Base-by-base conservation (phyloP, 1,139 yeast species). In the Spencermartinsiella ligniputridi region DNA sequence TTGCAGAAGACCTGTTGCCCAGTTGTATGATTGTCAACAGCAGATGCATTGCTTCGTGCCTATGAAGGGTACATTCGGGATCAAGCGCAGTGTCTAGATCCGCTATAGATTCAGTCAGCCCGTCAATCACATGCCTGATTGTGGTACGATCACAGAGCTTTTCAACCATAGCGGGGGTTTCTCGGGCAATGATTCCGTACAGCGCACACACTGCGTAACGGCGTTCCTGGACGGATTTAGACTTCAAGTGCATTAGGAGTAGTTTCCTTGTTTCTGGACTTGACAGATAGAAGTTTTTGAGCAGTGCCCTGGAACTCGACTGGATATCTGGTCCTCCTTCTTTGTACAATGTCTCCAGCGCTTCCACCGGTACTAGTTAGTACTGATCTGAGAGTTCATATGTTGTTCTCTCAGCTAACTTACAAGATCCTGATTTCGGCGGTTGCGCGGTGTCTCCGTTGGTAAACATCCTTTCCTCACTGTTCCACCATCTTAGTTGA, bases 271-370 rank as follows among this genome's bases (percentile, higher is more conserved):
- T 37, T 18, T 47, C 47, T 8, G 44, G 39, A 30, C 41, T 43
- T 20, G 47, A 29, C 25, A 43, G 2, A 42, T 47, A 41, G 32
- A 53, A 40, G 40, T 44, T 42, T 20, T 40, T 35, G 16, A 53
- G 21, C 40, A 52, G 40, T 11, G 37, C 35, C 3, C 25, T 39
- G 11, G 49, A 39, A 17, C 47, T 46, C 27, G 15, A 20, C 34
- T 39, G 41, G 19, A 54, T 44, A n/a, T 48, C 53, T 8, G 44
- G 39, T 8, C 48, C 46, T 2, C 54, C 55, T 17, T 50, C 50
- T 5, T 20, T 40, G 22, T 52, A 53, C 24, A 51, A 46, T 24
- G 49, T 43, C 27, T 49, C 49, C 41, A 54, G 35, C 2, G 56
- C 51, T 11, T 43, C 39, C 5, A 52, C 43, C 6, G 56, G 57